Base-by-base conservation (phyloP, 495 filamentous ascomycete species). In the Trypethelium eluteriae region DNA sequence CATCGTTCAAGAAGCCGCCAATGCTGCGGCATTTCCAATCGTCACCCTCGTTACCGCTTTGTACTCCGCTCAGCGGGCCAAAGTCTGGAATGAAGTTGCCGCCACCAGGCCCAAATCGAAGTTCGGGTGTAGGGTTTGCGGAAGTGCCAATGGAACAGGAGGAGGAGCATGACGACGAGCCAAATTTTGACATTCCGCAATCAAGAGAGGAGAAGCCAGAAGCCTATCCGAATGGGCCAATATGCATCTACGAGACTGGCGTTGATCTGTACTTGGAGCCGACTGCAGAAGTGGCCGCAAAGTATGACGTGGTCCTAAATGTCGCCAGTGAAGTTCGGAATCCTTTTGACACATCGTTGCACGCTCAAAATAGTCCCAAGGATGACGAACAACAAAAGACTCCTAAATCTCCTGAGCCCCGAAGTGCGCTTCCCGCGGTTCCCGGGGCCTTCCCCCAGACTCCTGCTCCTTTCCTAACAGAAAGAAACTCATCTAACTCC, bases 261-360 rank as follows among this genome's bases (percentile, higher is more conserved):
- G 89, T 98, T 1, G 96, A 87, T 71, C 81, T 98, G 0, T 98
- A 96, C 68, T 77, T 96, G 49, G 94, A 98, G 75, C 94, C 94
- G 3, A 93, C 88, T 3, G 85, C 85, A 0, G 87, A 93, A 62
- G 90, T 96, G 73, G 93, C 93, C 2, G 79, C 87, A 11, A 79
- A 88, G 61, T 98, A 96, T 71, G 94, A 98, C 73, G 88, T 97
- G 2, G 86, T 98, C 41, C 85, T 98, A 63, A 98, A 98, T 71
- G 94, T 98, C 34, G 94, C 94, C 1, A 90, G 91, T 70, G 94
- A 98, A 78, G 94, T 98, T 2, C 79, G 80, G 56, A 98, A 97
- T 72, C 94, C 94, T 2, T 96, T 98, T 74, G 80, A 67, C 14
- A 70, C 72, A 14, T 49, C n/a, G 39, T 1, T 10, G 2, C 39